Conservation (phyloP, 768 basidiomycete species). For the Exidia glandulosa region DNA sequence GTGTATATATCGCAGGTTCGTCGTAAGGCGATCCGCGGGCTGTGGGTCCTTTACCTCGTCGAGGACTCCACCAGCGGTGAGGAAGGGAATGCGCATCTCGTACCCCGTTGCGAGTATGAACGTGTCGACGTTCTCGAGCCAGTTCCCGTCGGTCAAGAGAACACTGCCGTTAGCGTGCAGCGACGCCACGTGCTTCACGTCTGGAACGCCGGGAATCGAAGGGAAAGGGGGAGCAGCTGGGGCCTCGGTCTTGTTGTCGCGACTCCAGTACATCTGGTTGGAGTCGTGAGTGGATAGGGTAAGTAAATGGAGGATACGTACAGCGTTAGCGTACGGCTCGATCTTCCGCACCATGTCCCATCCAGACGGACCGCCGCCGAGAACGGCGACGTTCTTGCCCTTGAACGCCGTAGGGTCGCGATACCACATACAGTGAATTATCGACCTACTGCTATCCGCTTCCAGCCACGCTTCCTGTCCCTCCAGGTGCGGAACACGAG, state of each 20-base stretch:
- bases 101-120: constrained; percentile 49
- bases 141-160: constrained; percentile 37
- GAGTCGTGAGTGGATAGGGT: background rate
- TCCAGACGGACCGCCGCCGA: constrained; percentile 37
- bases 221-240: background rate
- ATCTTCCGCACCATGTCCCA: constrained; percentile 37
- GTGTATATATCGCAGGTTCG: constrained; percentile 45
- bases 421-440: constrained; percentile 45
- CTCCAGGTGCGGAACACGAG: constrained; percentile 31
- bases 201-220: background rate
- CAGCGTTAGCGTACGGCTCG: constrained; percentile 29
- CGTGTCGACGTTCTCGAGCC: constrained; percentile 28
- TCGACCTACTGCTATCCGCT: constrained; percentile 24
- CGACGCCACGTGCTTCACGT: background rate
- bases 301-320: constrained; percentile 8
- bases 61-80: constrained; percentile 7
- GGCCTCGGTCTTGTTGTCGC: background rate
- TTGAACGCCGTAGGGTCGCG: constrained; percentile 33
- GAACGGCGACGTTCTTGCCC: constrained; percentile 35
- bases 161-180: constrained; percentile 17
- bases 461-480: constrained; percentile 41
- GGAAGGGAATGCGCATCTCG: constrained; percentile 40
- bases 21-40: constrained; percentile 21
- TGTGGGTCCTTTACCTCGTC: background rate
- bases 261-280: background rate